Evolutionary conservation across 805 yeast genomes (phyloP), one percentile per base, ranked within the genome.

Genomic region (Suhomyces faveliae): DNA sequence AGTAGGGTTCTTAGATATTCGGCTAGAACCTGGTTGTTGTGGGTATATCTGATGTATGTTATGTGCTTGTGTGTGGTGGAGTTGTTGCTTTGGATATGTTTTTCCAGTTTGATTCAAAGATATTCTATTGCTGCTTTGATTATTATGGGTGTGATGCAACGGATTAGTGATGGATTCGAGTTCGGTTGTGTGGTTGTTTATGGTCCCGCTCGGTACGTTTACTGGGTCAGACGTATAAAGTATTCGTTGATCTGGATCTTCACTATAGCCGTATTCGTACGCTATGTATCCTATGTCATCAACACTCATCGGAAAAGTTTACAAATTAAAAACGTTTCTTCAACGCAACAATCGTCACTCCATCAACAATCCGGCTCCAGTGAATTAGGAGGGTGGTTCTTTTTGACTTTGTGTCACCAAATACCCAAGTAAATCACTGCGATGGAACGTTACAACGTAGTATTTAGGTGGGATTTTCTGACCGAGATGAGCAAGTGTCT

Each of bases 401-500:
- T 15, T 39, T 39, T 39, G 27, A 29, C 23, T 25, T 40, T 40
- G 24, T 40, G 43, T 25, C 29, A 17, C 43, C 6, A 12, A 5
- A 9, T 13, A 10, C 35, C 4, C 19, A 3, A 15, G 24, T 9
- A 13, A 10, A 23, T n/a, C 17, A 12, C 27, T 13, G 21, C 29
- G 35, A 40, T 40, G 43, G 43, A 40, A 40, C 43, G 43, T 40
- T 27, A n/a, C 43, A 40, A 29, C 13, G 11, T 27, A n/a, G 30
- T n/a, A 27, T n/a, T n/a, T 27, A n/a, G 30, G 30, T n/a, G 30
- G 30, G 15, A n/a, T 27, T 27, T 27, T 27, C 9, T n/a, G 30
- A 27, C 30, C 30, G 8, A 4, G 30, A 27, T n/a, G 30, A n/a
- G 30, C 30, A n/a, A 27, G 30, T n/a, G n/a, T 27, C 30, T 27